Conservation (phyloP, 371 early-diverging fungal genomes). For the Chytridium lagenaria region DNA sequence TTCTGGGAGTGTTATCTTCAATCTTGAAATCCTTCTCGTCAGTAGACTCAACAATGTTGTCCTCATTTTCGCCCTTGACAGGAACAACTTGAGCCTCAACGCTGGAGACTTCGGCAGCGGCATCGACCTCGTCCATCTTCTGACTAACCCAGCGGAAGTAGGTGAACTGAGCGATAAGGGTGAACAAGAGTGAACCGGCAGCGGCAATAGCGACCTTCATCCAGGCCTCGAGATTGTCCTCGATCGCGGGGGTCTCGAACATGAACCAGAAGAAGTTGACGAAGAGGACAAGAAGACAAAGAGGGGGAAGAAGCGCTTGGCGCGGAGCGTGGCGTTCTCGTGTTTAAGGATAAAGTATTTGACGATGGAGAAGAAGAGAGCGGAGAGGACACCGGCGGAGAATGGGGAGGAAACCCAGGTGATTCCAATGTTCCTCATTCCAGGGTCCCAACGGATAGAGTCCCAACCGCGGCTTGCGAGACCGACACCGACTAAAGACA, state of each 20-base stretch:
- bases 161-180: conserved; percentile 3
- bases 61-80: not conserved
- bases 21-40: not conserved
- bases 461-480: conserved; percentile 4
- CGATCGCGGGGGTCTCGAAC: conserved; percentile 62
- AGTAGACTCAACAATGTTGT: not conserved
- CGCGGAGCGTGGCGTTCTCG: conserved; percentile 55
- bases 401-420: conserved; percentile 54
- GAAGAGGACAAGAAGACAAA: conserved; percentile 58
- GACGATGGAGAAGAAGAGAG: conserved; percentile 81
- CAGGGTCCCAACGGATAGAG: conserved; percentile 17
- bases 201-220: conserved; percentile 11
- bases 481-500: conserved; percentile 8
- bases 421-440: not conserved
- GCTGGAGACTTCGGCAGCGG: conserved; percentile 7
- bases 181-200: not conserved
- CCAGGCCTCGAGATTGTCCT: conserved; percentile 60
- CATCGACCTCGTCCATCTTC: conserved; percentile 20
- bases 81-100: conserved; percentile 3
- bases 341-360: conserved; percentile 75
- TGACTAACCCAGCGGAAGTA: conserved; percentile 3
- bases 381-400: conserved; percentile 70
- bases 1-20: not conserved
- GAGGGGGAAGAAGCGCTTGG: conserved; percentile 46
- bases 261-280: conserved; percentile 71